phyloP scores from a whole-genome alignment of 169 alveolate genomes.

The Eimeria sp. region DNA sequence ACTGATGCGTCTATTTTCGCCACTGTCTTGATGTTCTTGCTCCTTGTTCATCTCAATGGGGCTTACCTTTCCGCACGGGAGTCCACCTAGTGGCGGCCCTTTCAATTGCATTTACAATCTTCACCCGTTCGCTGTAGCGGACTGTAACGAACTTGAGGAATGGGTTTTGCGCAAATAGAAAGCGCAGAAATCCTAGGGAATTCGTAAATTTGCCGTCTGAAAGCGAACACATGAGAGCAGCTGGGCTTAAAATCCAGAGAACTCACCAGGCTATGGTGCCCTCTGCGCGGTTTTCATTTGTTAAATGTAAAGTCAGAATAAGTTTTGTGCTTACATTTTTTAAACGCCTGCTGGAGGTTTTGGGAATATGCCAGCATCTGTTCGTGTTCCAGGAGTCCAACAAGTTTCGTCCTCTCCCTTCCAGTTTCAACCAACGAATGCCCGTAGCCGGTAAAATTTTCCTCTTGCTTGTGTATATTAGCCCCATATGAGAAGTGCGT shows the following conservation, averaged over 20 bases:
- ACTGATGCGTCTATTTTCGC: background rate
- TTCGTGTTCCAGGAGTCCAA: conserved; percentile 57
- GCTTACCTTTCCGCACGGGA: conserved; percentile 36
- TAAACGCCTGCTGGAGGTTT: conserved; percentile 53
- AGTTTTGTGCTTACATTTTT: conserved; percentile 2
- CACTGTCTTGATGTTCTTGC: too few relatives aligned
- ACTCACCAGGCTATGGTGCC: background rate
- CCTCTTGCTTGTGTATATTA: background rate
- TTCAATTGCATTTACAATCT: conserved; percentile 33
- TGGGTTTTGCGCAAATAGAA: conserved; percentile 33
- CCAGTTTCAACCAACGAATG: conserved; percentile 23
- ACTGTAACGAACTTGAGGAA: conserved; percentile 44
- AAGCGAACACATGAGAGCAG: conserved; percentile 6
- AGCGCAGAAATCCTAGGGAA: conserved; percentile 23
- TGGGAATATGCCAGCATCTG: conserved; percentile 52
- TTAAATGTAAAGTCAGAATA: background rate
- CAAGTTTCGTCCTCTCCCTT: conserved; percentile 8
- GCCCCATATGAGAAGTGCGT: background rate
- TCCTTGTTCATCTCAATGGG: too few relatives aligned
- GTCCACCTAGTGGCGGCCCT: conserved; percentile 40
- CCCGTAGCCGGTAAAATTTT: background rate
- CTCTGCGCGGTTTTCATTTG: background rate
- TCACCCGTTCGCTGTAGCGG: conserved; percentile 27
- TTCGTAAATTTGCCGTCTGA: conserved; percentile 64
- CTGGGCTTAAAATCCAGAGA: background rate